Percentiles rank a stretch among this genome's conserved stretches.
phyloP scores from a whole-genome alignment of 257 asterid genomes.

The Solanum bulbocastanum region DNA sequence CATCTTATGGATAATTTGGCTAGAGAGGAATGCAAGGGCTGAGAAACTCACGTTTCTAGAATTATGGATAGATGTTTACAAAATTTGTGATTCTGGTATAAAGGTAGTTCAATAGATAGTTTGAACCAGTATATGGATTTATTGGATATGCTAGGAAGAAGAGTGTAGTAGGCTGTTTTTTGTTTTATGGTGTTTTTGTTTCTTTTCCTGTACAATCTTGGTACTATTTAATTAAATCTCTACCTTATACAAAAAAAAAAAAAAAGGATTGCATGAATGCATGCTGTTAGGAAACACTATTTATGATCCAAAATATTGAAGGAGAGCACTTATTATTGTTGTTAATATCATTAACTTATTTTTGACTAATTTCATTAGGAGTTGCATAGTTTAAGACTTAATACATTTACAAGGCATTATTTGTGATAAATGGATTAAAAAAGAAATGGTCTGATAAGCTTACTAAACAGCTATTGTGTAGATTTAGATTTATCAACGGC shows the following conservation, averaged over 20 bases:
- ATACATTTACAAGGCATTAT: neutral
- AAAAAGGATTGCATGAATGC: neutral
- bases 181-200: neutral
- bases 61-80: neutral
- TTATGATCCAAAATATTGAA: neutral
- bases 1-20: neutral
- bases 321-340: neutral
- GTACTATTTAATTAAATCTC: neutral
- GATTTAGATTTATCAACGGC: neutral
- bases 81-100: neutral
- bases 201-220: neutral
- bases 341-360: neutral
- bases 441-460: neutral
- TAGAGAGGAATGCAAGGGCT: neutral
- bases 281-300: neutral
- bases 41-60: neutral
- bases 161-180: neutral
- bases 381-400: neutral
- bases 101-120: neutral
- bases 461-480: neutral
- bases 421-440: neutral
- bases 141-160: neutral
- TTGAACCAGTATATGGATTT: neutral
- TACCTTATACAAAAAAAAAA: neutral
- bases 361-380: neutral